Percentiles rank a stretch among this genome's conserved stretches.
These are phyloP conservation scores for Adansonia madagascariensis DNA, from an alignment of 441 rosid species.

Conservation along the genomic window DNA sequence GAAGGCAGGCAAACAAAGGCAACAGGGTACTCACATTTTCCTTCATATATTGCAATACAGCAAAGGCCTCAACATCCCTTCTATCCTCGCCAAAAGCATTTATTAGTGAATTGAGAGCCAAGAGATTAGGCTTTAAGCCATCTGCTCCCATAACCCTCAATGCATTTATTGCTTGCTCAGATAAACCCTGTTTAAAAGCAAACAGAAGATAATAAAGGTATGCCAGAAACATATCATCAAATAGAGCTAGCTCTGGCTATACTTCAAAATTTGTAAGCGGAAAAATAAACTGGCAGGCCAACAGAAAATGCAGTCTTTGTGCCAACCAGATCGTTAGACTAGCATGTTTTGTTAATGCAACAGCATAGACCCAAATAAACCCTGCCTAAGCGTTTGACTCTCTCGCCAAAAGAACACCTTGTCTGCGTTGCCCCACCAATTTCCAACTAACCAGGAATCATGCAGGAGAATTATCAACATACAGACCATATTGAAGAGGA, in stretches of 20 bases:
- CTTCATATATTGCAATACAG: slow-evolving; percentile 91
- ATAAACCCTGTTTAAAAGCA: slow-evolving; percentile 69
- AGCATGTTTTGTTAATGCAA: not conserved
- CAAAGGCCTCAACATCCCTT: slow-evolving; percentile 94
- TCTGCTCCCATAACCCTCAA: slow-evolving; percentile 85
- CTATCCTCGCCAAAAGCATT: slow-evolving; percentile 97
- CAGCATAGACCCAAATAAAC: not conserved
- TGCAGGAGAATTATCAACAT: not conserved
- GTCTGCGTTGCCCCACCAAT: not conserved
- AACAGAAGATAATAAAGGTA: slow-evolving; percentile 19
- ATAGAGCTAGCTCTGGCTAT: not conserved
- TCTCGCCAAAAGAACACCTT: not conserved
- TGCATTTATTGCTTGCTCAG: slow-evolving; percentile 88
- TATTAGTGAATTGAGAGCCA: slow-evolving; percentile 91
- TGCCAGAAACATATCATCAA: slow-evolving; percentile 15
- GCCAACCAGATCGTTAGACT: slow-evolving; percentile 5
- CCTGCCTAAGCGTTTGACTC: not conserved
- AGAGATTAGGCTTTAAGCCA: slow-evolving; percentile 80
- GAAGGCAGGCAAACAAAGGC: not conserved
- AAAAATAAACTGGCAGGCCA: not conserved
- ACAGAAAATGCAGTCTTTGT: slow-evolving; percentile 15
- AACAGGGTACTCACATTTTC: slow-evolving; percentile 61
- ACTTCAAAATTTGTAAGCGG: not conserved
- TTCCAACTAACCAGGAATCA: not conserved
- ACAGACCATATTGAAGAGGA: slow-evolving; percentile 3